Evolutionary conservation across 176 grass and related monocot species (phyloP).

Genomic region (Miscanthus lutarioriparius): DNA sequence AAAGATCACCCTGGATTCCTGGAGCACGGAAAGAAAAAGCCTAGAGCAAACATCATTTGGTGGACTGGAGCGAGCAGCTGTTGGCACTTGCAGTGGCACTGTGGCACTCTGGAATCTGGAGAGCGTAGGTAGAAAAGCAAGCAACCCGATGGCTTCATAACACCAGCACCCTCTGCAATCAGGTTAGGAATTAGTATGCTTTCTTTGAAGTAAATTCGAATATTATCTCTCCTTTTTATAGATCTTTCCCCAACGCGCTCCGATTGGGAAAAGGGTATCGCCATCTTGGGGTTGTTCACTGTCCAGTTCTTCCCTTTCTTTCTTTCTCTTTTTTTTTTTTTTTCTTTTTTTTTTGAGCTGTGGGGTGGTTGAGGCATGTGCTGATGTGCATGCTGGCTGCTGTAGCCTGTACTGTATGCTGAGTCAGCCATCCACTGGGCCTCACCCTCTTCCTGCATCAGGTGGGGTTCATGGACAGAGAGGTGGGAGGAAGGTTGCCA

Average conservation of each 20-base stretch:
- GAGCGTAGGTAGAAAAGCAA: neutral
- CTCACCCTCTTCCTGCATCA: slow-evolving; percentile 4
- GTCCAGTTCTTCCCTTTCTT: neutral
- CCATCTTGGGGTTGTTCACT: neutral
- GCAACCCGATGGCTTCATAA: slow-evolving; percentile 4
- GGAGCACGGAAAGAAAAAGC: slow-evolving; percentile 1
- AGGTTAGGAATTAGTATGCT: slow-evolving; percentile 32
- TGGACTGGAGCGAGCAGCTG: neutral
- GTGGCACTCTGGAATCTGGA: neutral
- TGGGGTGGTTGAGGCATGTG: slow-evolving; percentile 32
- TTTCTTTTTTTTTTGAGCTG: neutral
- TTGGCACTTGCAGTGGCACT: neutral
- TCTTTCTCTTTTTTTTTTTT: too few relatives aligned
- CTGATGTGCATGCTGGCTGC: slow-evolving; percentile 20
- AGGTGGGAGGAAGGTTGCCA: slow-evolving; percentile 22
- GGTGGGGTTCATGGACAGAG: slow-evolving; percentile 13
- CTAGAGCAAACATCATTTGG: slow-evolving; percentile 6
- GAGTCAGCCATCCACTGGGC: slow-evolving; percentile 28
- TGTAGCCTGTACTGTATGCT: neutral
- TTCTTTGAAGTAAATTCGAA: slow-evolving; percentile 3
- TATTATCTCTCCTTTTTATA: neutral
- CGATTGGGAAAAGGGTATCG: neutral
- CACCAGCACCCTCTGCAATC: neutral
- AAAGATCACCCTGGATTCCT: slow-evolving; percentile 25
- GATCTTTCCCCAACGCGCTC: neutral